phyloP scores from a whole-genome alignment of 139 green algal species.

The Auxenochlorella pyrenoidosa region DNA sequence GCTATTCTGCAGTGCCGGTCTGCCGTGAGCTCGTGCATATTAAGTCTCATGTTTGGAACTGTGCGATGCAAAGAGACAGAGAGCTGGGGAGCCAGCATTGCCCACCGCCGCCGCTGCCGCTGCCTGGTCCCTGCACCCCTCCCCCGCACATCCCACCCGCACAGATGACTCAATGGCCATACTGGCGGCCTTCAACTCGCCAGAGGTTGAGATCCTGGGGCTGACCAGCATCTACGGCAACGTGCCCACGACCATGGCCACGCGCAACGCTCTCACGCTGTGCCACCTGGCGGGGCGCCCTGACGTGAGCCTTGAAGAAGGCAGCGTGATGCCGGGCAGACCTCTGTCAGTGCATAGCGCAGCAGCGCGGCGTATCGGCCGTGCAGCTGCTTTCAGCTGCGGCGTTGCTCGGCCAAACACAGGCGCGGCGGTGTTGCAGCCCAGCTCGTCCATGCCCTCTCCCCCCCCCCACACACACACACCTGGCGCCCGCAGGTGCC shows the following conservation, averaged over 20 bases:
- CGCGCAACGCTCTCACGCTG: slow-evolving; percentile 80
- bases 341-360: neutral
- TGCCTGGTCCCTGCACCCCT: neutral
- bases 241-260: slow-evolving; percentile 77
- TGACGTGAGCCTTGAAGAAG: slow-evolving; percentile 7
- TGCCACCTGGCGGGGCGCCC: slow-evolving; percentile 52
- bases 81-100: too few species aligned
- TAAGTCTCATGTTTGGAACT: too few species aligned
- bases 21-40: too few species aligned
- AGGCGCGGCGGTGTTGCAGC: too few species aligned
- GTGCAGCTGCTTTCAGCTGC: too few species aligned
- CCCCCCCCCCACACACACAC: neutral
- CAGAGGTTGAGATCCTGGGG: slow-evolving; percentile 79
- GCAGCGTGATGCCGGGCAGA: too few species aligned
- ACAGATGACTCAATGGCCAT: slow-evolving; percentile 89
- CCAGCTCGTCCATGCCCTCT: neutral
- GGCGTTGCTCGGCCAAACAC: too few species aligned
- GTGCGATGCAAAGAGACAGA: too few species aligned
- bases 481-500: slow-evolving; percentile 50
- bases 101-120: neutral
- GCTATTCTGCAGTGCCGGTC: neutral
- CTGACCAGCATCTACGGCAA: slow-evolving; percentile 91
- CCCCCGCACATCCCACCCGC: neutral
- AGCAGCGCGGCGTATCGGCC: neutral
- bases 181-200: slow-evolving; percentile 75